Conservation (phyloP, 306 rosid genomes). For the Dryas octopetala region DNA sequence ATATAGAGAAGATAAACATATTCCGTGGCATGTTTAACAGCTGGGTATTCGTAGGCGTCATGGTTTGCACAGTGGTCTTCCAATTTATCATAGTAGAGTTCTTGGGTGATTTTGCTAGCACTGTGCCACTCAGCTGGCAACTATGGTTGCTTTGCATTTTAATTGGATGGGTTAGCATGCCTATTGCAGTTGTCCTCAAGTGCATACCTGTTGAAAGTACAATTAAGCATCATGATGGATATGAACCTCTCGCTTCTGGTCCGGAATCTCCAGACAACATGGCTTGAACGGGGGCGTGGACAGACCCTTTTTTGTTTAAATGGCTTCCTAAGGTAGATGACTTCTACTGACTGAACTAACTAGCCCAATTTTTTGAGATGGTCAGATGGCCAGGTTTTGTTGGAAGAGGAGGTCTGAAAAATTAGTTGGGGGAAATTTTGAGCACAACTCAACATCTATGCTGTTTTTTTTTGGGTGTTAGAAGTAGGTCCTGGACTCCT, state of each 20-base stretch:
- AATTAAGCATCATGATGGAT: slow-evolving; percentile 65
- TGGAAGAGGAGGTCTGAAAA: not conserved
- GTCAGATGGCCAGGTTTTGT: not conserved
- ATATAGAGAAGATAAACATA: slow-evolving; percentile 76
- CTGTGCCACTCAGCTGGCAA: slow-evolving; percentile 90
- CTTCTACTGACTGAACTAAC: not conserved
- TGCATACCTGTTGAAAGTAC: slow-evolving; percentile 70
- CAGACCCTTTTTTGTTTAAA: not conserved
- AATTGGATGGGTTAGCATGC: slow-evolving; percentile 77
- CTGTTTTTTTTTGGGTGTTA: too few species aligned
- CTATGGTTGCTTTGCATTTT: slow-evolving; percentile 71
- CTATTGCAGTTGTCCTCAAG: slow-evolving; percentile 67
- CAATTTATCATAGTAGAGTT: slow-evolving; percentile 78
- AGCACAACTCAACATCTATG: not conserved
- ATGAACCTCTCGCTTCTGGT: slow-evolving; percentile 63
- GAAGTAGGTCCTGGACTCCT: too few species aligned
- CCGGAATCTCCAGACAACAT: slow-evolving; percentile 36
- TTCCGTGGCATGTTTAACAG: slow-evolving; percentile 74
- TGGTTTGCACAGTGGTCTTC: slow-evolving; percentile 55
- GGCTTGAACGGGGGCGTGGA: slow-evolving; percentile 32
- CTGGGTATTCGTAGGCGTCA: slow-evolving; percentile 70
- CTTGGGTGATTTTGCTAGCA: slow-evolving; percentile 84
- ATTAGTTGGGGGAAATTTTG: not conserved
- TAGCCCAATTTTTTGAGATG: not conserved
- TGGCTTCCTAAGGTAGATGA: not conserved